Base-by-base conservation (phyloP, 1,284 basidiomycete species). In the Erythrobasidium hasegawianum region DNA sequence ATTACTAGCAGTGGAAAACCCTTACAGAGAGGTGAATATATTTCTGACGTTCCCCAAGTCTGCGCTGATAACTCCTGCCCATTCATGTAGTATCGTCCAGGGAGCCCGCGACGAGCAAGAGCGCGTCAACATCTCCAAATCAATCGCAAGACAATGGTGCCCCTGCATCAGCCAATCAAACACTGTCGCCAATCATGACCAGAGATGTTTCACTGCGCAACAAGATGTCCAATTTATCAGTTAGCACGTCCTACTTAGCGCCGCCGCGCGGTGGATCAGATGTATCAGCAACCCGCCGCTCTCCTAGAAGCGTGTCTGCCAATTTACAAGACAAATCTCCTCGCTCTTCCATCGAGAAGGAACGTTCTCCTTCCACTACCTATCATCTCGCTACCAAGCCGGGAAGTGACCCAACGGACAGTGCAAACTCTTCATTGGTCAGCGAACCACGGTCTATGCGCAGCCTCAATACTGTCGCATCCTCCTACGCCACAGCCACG, bases 361-460 rank as follows among this genome's bases (percentile, higher is more conserved):
- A 65, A 16, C 41, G 62, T 20, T 16, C 20, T 22, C 56, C 56
- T n/a, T 58, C 62, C 26, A 38, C 54, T 22, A 58, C 39, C 14
- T 65, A 65, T 52, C 62, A 65, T 26, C 55, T 65, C 5, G 62
- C 57, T 8, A 56, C 62, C 24, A 45, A 55, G 40, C 62, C 62
- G 1, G 62, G 62, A 16, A 65, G 62, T 20, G 62, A 65, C 22
- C 55, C 62, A 10, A 65, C 55, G 10, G 62, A 65, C 45, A 65
- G 62, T 20, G 62, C 62, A 7, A 65, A 65, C 20, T 65, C 62
- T 14, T 65, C 62, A 2, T 39, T 65, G n/a, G 56, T 65, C 10
- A 65, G 62, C 62, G 62, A 65, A 24, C 62, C 62, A 13, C 55
- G 62, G 18, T 65, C 62, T 16, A 47, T 18, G 26, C 22, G 24